Evolutionary conservation across 805 yeast genomes (phyloP).

Genomic region (Sugiyamaella boreocaroliniensis): DNA sequence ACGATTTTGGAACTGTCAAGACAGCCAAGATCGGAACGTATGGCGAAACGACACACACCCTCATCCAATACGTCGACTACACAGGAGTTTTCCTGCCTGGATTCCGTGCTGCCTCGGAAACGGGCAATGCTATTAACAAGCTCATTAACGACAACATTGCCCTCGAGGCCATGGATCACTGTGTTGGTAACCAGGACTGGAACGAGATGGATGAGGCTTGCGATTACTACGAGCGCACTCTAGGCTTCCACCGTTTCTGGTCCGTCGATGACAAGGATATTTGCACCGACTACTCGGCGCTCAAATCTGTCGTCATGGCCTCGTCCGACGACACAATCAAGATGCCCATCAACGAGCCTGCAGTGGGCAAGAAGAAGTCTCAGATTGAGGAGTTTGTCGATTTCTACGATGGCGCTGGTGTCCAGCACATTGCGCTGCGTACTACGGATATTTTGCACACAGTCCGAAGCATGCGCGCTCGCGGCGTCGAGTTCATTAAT

Average conservation of each 20-base stretch:
- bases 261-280: constrained; percentile 75
- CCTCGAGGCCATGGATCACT: constrained; percentile 57
- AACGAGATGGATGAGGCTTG: constrained; percentile 54
- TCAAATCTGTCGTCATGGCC: constrained; percentile 72
- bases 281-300: constrained; percentile 62
- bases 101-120: constrained; percentile 24
- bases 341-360: constrained; percentile 86
- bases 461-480: constrained; percentile 44
- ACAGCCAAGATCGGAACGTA: constrained; percentile 46
- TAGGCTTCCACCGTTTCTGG: constrained; percentile 77
- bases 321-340: constrained; percentile 56
- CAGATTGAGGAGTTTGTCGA: constrained; percentile 80
- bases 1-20: constrained; percentile 45
- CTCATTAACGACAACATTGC: constrained; percentile 33
- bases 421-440: constrained; percentile 72
- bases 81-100: constrained; percentile 50
- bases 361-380: constrained; percentile 54
- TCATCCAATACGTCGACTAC: constrained; percentile 42
- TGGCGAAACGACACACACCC: constrained; percentile 66
- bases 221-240: constrained; percentile 49
- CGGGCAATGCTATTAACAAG: constrained; percentile 20
- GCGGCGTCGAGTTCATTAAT: constrained; percentile 65
- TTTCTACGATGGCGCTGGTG: constrained; percentile 72
- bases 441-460: constrained; percentile 57
- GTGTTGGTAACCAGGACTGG: constrained; percentile 77